A percentile compares a stretch with the other conserved stretches of the same genome.
Evolutionary conservation across 768 basidiomycete genomes (phyloP).

Genomic region (Boletus vermiculosoides): DNA sequence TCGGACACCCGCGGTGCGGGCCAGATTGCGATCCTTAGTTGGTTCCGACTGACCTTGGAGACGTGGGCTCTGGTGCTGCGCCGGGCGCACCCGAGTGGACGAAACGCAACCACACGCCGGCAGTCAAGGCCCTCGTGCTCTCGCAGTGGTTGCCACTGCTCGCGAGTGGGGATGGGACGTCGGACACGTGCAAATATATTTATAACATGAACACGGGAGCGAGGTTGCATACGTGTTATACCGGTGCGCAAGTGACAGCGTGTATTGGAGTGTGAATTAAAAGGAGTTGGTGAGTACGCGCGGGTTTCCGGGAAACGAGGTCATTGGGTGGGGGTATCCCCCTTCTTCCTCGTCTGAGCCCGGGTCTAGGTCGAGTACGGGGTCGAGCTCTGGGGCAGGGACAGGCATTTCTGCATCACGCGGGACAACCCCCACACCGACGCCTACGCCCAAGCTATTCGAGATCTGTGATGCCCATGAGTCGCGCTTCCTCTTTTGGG

Average conservation of each 20-base stretch:
- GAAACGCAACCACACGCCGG: constrained; percentile 88
- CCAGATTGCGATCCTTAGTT: too few relatives aligned
- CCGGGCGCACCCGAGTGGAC: constrained; percentile 90
- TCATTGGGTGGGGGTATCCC: constrained; percentile 86
- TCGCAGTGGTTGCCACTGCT: constrained; percentile 93
- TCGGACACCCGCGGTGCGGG: too few relatives aligned
- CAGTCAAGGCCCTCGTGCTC: constrained; percentile 91
- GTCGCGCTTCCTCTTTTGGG: too few relatives aligned
- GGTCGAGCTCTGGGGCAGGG: constrained; percentile 56
- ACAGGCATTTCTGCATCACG: too few relatives aligned
- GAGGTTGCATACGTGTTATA: constrained; percentile 76
- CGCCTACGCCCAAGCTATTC: too few relatives aligned
- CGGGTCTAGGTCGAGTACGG: constrained; percentile 39
- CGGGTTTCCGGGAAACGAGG: constrained; percentile 85
- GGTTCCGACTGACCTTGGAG: too few relatives aligned
- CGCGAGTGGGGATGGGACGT: constrained; percentile 86
- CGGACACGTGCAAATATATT: constrained; percentile 52
- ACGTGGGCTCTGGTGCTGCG: too few relatives aligned
- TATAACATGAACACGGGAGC: constrained; percentile 94
- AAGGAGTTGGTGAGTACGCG: constrained; percentile 93
- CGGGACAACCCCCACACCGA: too few relatives aligned
- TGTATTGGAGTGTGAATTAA: constrained; percentile 48
- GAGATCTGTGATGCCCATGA: too few relatives aligned
- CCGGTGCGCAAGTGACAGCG: constrained; percentile 87
- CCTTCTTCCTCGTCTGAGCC: constrained; percentile 11